Evolutionary conservation across 768 basidiomycete genomes (phyloP), one percentile per base, ranked within the genome.

Genomic region (Naganishia onofrii): DNA sequence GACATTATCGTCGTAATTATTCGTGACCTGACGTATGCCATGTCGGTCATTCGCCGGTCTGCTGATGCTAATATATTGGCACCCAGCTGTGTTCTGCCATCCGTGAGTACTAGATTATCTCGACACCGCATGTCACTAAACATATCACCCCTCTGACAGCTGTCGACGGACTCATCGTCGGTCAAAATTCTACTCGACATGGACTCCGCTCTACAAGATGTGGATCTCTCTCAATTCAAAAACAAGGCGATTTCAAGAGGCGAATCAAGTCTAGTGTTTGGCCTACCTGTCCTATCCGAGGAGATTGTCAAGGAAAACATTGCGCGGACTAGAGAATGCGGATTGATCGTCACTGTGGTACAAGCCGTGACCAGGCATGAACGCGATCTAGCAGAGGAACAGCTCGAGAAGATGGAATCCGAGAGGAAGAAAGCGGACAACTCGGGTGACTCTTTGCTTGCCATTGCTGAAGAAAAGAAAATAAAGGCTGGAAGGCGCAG

Each of bases 351-450:
- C n/a, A 63, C 60, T 2, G 60, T 63, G 3, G 60, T 63, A 3
- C 60, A 63, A 63, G 60, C 60, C 9, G 60, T 63, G 21, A 63
- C 60, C 3, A 34, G 60, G 8, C 60, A 63, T 17, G 42, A 44
- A n/a, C 60, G 60, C 29, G 60, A 63, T 63, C 38, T 63, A n/a
- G 60, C 60, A 15, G 60, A 63, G 42, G 60, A 63, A 26, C 60
- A 63, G 13, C 12, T 44, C 13, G 60, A 63, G 17, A 63, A 63
- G 38, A 26, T 44, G 60, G 60, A 63, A 21, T 5, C 26, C 21
- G 60, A 63, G 19, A 63, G 60, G 42, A 63, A 44, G 19, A 63
- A 63, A 34, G 60, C 60, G 38, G 60, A 63, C 38, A 42, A 29
- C 29, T 63, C 60, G 9, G 38, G 34, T 23, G 60, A 63, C 5